These are phyloP conservation scores for Penicillium rolfsii DNA, from an alignment of 2,329 filamentous ascomycete genomes.

Conservation along the genomic window DNA sequence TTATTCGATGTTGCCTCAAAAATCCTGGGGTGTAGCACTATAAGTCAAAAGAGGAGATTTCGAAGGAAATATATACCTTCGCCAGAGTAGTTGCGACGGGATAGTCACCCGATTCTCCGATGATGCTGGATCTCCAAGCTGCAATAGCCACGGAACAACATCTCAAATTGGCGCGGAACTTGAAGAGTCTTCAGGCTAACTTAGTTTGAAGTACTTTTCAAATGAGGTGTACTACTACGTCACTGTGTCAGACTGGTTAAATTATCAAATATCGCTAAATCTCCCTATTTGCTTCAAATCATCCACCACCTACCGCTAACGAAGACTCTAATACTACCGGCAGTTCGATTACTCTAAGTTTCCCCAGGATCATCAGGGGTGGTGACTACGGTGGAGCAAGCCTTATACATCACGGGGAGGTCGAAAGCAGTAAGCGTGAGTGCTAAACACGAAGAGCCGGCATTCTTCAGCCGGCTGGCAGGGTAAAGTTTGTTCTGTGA, in stretches of 20 bases:
- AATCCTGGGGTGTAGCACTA: not conserved
- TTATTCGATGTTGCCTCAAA: not conserved
- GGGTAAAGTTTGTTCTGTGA: not conserved
- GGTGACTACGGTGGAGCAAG: not conserved
- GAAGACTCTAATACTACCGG: not conserved
- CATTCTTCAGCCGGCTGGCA: slow-evolving; percentile 11
- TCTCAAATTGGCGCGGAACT: slow-evolving; percentile 17
- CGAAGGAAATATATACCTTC: not conserved
- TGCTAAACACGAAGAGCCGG: slow-evolving; percentile 2
- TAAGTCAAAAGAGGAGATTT: not conserved
- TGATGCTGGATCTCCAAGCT: not conserved
- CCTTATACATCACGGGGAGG: slow-evolving; percentile 11
- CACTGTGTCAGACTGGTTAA: not conserved
- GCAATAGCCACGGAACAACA: slow-evolving; percentile 14
- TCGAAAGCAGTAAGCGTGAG: slow-evolving; percentile 7
- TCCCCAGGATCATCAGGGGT: not conserved
- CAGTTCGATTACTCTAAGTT: not conserved
- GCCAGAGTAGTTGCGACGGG: not conserved
- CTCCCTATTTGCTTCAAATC: not conserved
- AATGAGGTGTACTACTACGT: not conserved
- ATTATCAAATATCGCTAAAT: not conserved
- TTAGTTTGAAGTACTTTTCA: not conserved
- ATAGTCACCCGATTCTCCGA: not conserved
- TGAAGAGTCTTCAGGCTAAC: slow-evolving; percentile 5
- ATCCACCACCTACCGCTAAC: not conserved